Evolutionary conservation across 768 basidiomycete species (phyloP).

Genomic region (Boletus reticulatus): DNA sequence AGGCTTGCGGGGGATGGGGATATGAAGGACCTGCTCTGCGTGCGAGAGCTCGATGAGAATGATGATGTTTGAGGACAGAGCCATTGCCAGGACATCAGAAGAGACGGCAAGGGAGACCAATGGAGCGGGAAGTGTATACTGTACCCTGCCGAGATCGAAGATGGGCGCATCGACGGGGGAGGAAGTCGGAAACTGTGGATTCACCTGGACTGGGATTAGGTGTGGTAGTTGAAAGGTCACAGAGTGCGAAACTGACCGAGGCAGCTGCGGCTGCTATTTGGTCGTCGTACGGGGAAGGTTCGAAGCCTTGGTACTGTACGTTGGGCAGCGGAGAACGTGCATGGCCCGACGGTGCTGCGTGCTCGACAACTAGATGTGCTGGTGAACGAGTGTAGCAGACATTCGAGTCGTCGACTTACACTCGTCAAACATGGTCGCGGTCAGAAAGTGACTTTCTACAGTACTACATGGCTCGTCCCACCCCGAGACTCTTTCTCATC

Average conservation of each 20-base stretch:
- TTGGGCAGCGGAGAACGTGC: slow-evolving; percentile 46
- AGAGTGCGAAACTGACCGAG: slow-evolving; percentile 8
- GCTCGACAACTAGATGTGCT: slow-evolving; percentile 75
- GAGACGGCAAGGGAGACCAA: slow-evolving; percentile 80
- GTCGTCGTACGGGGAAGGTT: slow-evolving; percentile 59
- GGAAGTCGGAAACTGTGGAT: slow-evolving; percentile 21
- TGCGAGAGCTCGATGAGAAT: slow-evolving; percentile 89
- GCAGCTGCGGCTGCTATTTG: slow-evolving; percentile 45
- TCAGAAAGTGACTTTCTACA: neutral
- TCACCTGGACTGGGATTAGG: slow-evolving; percentile 28
- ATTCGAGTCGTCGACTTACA: slow-evolving; percentile 38
- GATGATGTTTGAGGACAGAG: slow-evolving; percentile 68
- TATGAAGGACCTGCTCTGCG: slow-evolving; percentile 81
- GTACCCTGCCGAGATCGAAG: slow-evolving; percentile 86
- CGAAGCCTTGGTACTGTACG: slow-evolving; percentile 87
- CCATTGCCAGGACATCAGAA: slow-evolving; percentile 87
- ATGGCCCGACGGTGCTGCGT: slow-evolving; percentile 53
- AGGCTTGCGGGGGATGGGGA: slow-evolving; percentile 72
- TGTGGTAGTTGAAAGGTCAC: neutral
- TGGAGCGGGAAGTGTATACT: slow-evolving; percentile 85
- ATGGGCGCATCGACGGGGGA: slow-evolving; percentile 50
- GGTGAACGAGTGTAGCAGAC: neutral
- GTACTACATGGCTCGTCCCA: slow-evolving; percentile 38
- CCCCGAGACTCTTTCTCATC: slow-evolving; percentile 76
- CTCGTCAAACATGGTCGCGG: slow-evolving; percentile 59